phyloP scores from a whole-genome alignment of 2,329 filamentous ascomycete species.

The Juglanconis juglandina region DNA sequence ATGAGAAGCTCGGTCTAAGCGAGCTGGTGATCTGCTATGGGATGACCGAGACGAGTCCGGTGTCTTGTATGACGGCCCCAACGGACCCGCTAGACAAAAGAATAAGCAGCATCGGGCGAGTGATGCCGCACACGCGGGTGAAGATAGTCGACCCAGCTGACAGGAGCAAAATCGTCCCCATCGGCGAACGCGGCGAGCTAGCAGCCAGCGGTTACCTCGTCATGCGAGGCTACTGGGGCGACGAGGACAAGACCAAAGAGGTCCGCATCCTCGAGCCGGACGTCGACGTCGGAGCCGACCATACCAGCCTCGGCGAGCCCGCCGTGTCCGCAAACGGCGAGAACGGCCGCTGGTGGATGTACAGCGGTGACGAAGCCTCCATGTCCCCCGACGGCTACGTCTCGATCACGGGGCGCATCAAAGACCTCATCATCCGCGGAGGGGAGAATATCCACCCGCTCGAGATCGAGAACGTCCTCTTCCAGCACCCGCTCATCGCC shows the following conservation, averaged over 20 bases:
- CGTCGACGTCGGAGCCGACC: conserved; percentile 19
- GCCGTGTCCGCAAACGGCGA: conserved; percentile 23
- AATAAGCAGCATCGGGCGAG: conserved; percentile 71
- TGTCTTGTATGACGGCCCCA: conserved; percentile 78
- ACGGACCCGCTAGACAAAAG: conserved; percentile 70
- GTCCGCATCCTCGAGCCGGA: conserved; percentile 48
- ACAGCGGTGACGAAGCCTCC: conserved; percentile 84
- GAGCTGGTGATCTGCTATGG: conserved; percentile 94
- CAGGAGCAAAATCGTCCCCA: conserved; percentile 53
- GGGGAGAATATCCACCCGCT: conserved; percentile 96
- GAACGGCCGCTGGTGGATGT: conserved; percentile 72
- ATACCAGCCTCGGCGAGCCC: conserved; percentile 19
- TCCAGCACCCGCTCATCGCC: conserved; percentile 65
- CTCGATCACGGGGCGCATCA: conserved; percentile 84
- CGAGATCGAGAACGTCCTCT: conserved; percentile 85
- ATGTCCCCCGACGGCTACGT: conserved; percentile 85
- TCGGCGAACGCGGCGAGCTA: conserved; percentile 73
- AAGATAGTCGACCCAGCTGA: conserved; percentile 74
- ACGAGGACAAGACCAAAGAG: conserved; percentile 64
- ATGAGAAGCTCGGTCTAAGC: conserved; percentile 68
- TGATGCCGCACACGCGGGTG: conserved; percentile 74
- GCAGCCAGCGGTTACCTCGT: conserved; percentile 80
- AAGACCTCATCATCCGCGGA: conserved; percentile 91
- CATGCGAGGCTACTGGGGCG: conserved; percentile 89
- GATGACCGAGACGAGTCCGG: conserved; percentile 86